Evolutionary conservation across 176 grass and related monocot genomes (phyloP).

Genomic region (Cocos nucifera): DNA sequence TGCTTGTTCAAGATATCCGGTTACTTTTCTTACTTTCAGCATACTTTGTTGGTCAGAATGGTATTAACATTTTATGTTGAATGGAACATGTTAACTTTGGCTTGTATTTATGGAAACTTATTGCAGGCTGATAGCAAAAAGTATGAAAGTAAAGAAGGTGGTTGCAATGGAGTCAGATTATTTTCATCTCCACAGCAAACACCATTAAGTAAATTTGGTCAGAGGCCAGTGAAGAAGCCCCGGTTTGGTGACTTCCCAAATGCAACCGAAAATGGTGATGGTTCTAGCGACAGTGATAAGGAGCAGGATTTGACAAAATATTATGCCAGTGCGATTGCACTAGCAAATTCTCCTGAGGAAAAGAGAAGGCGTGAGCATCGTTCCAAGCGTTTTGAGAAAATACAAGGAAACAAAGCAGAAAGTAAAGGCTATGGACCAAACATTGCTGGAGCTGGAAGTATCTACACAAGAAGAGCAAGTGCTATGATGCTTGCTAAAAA

Average conservation of each 20-base stretch:
- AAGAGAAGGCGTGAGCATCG: slow-evolving; percentile 83
- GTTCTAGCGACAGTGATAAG: slow-evolving; percentile 86
- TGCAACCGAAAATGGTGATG: slow-evolving; percentile 42
- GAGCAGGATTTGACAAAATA: slow-evolving; percentile 71
- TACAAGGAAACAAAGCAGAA: slow-evolving; percentile 32
- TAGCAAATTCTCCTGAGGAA: slow-evolving; percentile 80
- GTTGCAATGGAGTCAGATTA: slow-evolving; percentile 43
- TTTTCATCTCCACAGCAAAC: slow-evolving; percentile 28
- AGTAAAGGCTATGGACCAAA: slow-evolving; percentile 35
- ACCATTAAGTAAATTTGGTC: slow-evolving; percentile 40
- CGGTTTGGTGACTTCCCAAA: slow-evolving; percentile 34
- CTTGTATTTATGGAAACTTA: slow-evolving; percentile 1
- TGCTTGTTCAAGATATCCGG: no score
- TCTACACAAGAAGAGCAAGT: slow-evolving; percentile 41
- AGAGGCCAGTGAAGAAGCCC: slow-evolving; percentile 47
- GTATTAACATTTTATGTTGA: no score
- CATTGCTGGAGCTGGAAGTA: slow-evolving; percentile 31
- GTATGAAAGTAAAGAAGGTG: slow-evolving; percentile 14
- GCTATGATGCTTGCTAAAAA: slow-evolving; percentile 46
- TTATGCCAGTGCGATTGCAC: slow-evolving; percentile 53
- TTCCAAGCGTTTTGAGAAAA: slow-evolving; percentile 86
- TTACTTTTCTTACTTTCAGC: no score
- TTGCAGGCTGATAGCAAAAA: slow-evolving; percentile 13
- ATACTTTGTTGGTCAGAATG: no score
- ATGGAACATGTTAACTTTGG: not conserved